A percentile compares a stretch with the other conserved stretches of the same genome.
Conservation (phyloP, 2,329 filamentous ascomycete genomes). For the Fusarium secorum region DNA sequence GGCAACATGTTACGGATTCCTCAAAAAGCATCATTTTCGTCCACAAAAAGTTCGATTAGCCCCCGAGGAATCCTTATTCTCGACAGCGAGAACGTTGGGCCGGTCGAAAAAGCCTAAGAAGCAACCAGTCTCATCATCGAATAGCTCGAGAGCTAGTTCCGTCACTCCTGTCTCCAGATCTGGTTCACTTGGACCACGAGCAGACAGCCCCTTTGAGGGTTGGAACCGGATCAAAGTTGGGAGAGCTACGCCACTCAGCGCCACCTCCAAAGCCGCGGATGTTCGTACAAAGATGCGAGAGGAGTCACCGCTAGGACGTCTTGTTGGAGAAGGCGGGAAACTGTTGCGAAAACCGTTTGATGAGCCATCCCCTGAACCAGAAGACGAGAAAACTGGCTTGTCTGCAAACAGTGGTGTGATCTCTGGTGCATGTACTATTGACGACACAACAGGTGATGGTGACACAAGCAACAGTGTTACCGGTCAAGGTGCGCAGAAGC, state of each 20-base stretch:
- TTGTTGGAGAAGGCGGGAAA: slow-evolving; percentile 53
- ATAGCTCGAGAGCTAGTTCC: slow-evolving; percentile 25
- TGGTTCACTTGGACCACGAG: not conserved
- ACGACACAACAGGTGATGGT: not conserved
- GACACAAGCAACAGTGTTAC: not conserved
- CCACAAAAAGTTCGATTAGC: slow-evolving; percentile 53
- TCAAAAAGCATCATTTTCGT: slow-evolving; percentile 75
- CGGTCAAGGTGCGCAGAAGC: not conserved
- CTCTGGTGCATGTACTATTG: not conserved
- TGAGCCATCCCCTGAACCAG: slow-evolving; percentile 39
- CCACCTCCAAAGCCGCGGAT: not conserved
- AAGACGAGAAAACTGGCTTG: not conserved
- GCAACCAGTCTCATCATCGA: slow-evolving; percentile 2
- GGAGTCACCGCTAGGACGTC: slow-evolving; percentile 15
- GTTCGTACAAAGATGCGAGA: slow-evolving; percentile 1
- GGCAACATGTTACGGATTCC: slow-evolving; percentile 75
- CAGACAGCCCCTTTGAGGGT: slow-evolving; percentile 45
- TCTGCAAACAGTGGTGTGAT: not conserved
- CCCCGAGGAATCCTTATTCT: slow-evolving; percentile 37
- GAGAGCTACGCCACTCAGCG: slow-evolving; percentile 11
- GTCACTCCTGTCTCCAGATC: not conserved
- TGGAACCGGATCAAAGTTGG: slow-evolving; percentile 51
- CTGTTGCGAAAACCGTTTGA: slow-evolving; percentile 57
- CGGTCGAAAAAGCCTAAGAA: slow-evolving; percentile 27
- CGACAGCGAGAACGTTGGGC: slow-evolving; percentile 33